Conservation (phyloP, 169 alveolate species). For the Theileria orientalis region DNA sequence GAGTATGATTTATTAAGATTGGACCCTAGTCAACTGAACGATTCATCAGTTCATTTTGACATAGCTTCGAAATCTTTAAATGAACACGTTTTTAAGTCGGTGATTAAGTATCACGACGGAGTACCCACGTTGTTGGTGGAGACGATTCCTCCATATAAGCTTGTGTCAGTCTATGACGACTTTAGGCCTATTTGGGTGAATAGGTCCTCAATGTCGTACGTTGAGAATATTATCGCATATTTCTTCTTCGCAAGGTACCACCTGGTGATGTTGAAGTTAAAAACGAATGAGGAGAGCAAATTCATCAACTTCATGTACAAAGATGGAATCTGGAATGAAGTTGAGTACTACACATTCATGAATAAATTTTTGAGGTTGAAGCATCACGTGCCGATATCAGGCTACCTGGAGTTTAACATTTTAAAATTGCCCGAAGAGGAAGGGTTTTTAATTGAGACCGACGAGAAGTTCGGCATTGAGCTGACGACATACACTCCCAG, state of each 20-base stretch:
- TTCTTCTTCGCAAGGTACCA: slow-evolving; percentile 3
- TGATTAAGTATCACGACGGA: not conserved
- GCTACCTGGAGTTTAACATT: slow-evolving; percentile 1
- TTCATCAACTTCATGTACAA: not conserved
- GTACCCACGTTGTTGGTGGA: not conserved
- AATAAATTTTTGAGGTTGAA: slow-evolving; percentile 3
- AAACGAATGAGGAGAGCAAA: not conserved
- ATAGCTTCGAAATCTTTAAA: not conserved
- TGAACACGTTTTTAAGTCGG: not conserved
- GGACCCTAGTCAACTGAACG: not conserved
- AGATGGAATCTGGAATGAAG: not conserved
- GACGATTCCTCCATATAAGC: slow-evolving; percentile 1
- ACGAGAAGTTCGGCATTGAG: slow-evolving; percentile 1
- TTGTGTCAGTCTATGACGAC: slow-evolving; percentile 4
- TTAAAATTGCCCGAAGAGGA: slow-evolving; percentile 1
- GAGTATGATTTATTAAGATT: slow-evolving; percentile 1
- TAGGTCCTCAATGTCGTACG: not conserved
- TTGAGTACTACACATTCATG: slow-evolving; percentile 7
- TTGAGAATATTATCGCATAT: slow-evolving; percentile 2
- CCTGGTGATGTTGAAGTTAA: not conserved
- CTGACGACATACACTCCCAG: not conserved
- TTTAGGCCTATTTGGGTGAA: slow-evolving; percentile 6
- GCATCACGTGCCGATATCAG: slow-evolving; percentile 2
- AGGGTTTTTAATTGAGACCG: not conserved
- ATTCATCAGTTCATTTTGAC: not conserved